Percentiles rank a stretch among this genome's conserved stretches.
These are phyloP conservation scores for Pseudopyrenochaeta lycopersici DNA, from an alignment of 2,329 filamentous ascomycete genomes.

Conservation along the genomic window DNA sequence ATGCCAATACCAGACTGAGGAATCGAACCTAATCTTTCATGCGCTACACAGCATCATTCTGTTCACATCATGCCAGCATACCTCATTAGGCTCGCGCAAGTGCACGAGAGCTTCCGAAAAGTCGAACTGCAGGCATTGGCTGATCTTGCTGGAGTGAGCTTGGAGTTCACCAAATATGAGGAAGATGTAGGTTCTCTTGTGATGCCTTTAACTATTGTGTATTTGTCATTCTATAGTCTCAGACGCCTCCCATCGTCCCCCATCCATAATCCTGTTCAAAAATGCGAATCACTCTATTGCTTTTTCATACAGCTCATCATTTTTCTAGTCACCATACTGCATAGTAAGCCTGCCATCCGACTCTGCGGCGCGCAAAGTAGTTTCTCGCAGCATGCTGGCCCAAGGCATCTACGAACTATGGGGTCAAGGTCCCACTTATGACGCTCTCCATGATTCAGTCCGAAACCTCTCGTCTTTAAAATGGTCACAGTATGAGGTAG, in stretches of 20 bases:
- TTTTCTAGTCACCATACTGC: slow-evolving; percentile 83
- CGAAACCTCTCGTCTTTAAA: slow-evolving; percentile 65
- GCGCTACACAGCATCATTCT: too few relatives aligned
- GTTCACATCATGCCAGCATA: slow-evolving; percentile 66
- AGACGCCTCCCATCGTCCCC: not conserved
- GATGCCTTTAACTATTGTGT: not conserved
- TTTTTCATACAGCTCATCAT: slow-evolving; percentile 12
- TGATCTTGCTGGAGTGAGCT: slow-evolving; percentile 68
- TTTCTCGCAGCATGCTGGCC: slow-evolving; percentile 80
- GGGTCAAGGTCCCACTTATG: slow-evolving; percentile 75
- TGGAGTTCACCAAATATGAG: slow-evolving; percentile 80
- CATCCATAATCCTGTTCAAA: not conserved
- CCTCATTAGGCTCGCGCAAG: slow-evolving; percentile 87
- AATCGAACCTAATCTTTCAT: not conserved
- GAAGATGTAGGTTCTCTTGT: slow-evolving; percentile 68
- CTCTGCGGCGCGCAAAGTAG: slow-evolving; percentile 70
- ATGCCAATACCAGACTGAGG: slow-evolving; percentile 35
- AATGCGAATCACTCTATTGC: not conserved
- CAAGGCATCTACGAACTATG: slow-evolving; percentile 90
- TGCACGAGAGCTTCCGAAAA: slow-evolving; percentile 88
- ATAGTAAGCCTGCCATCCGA: slow-evolving; percentile 73
- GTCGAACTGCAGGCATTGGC: slow-evolving; percentile 87
- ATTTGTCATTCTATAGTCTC: not conserved
- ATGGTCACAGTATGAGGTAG: slow-evolving; percentile 71
- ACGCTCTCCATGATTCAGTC: slow-evolving; percentile 73